A percentile compares a stretch with the other conserved stretches of the same genome.
phyloP scores from a whole-genome alignment of 2,329 filamentous ascomycete species.

The Fusarium paranaense region DNA sequence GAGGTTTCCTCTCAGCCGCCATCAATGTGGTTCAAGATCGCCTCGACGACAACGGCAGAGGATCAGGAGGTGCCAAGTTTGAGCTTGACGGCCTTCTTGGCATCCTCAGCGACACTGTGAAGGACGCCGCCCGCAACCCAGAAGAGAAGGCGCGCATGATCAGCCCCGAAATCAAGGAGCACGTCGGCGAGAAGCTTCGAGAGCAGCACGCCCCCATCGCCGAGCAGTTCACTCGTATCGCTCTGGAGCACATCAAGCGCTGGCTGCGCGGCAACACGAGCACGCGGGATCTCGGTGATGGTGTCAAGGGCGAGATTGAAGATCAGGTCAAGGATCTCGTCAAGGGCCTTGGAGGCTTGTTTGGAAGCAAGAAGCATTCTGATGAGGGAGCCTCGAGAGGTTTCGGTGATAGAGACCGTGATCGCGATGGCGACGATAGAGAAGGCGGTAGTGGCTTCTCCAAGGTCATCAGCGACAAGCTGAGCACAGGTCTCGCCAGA shows the following conservation, averaged over 20 bases:
- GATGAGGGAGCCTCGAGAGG: constrained; percentile 48
- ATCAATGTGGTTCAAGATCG: constrained; percentile 56
- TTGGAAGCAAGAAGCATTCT: constrained; percentile 52
- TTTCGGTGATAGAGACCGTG: constrained; percentile 45
- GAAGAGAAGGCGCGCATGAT: constrained; percentile 60
- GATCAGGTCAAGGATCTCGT: constrained; percentile 59
- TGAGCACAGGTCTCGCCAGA: constrained; percentile 57
- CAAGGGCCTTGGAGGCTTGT: constrained; percentile 56
- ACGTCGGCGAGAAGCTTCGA: constrained; percentile 53
- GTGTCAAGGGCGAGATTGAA: constrained; percentile 57
- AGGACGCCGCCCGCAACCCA: constrained; percentile 58
- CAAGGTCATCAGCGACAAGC: constrained; percentile 59
- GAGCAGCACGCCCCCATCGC: constrained; percentile 58
- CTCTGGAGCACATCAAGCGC: constrained; percentile 59
- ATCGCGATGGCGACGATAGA: constrained; percentile 41
- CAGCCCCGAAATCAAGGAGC: constrained; percentile 60
- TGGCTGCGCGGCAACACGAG: constrained; percentile 58
- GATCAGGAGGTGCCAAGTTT: constrained; percentile 47
- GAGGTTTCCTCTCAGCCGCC: constrained; percentile 56
- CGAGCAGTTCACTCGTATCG: constrained; percentile 59
- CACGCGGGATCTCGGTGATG: constrained; percentile 56
- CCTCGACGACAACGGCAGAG: constrained; percentile 46
- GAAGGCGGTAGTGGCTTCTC: constrained; percentile 55
- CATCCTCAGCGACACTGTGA: constrained; percentile 56
- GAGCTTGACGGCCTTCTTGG: constrained; percentile 58